Conservation (phyloP, 2,329 filamentous ascomycete genomes). For the Juglanconis sp. region DNA sequence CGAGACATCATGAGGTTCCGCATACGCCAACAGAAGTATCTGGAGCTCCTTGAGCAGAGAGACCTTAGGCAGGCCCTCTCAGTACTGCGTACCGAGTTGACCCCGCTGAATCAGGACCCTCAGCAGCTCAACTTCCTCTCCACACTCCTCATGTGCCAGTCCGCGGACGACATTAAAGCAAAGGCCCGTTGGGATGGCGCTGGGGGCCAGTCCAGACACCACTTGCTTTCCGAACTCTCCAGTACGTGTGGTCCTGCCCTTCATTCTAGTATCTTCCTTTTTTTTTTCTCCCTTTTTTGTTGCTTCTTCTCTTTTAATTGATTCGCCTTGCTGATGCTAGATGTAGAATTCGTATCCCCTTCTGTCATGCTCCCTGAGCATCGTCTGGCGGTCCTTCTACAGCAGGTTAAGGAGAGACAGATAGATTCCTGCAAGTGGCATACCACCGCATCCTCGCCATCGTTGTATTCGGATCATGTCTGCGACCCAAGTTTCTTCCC, state of each 20-base stretch:
- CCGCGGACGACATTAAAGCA: conserved; percentile 69
- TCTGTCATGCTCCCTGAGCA: conserved; percentile 96
- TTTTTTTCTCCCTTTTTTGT: background rate
- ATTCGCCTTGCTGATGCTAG: conserved; percentile 20
- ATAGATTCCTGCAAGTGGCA: conserved; percentile 85
- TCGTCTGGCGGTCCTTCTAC: conserved; percentile 74
- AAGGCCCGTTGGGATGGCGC: conserved; percentile 87
- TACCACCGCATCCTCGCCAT: conserved; percentile 74
- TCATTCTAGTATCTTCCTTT: background rate
- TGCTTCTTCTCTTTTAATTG: background rate
- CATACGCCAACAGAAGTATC: conserved; percentile 89
- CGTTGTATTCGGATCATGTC: conserved; percentile 82
- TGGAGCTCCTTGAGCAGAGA: conserved; percentile 79
- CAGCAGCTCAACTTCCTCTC: conserved; percentile 78
- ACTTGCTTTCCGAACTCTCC: conserved; percentile 76
- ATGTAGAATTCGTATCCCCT: conserved; percentile 79
- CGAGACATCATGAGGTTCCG: conserved; percentile 79
- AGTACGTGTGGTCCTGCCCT: conserved; percentile 47
- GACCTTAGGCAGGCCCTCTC: conserved; percentile 71
- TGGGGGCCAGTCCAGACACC: conserved; percentile 67
- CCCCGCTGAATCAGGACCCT: conserved; percentile 77
- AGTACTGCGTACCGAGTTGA: conserved; percentile 85
- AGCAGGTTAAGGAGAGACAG: conserved; percentile 80
- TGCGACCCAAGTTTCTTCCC: conserved; percentile 83
- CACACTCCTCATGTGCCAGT: conserved; percentile 84